Base-by-base conservation (phyloP, 2,329 filamentous ascomycete genomes). In the Aspergillus amoenus region DNA sequence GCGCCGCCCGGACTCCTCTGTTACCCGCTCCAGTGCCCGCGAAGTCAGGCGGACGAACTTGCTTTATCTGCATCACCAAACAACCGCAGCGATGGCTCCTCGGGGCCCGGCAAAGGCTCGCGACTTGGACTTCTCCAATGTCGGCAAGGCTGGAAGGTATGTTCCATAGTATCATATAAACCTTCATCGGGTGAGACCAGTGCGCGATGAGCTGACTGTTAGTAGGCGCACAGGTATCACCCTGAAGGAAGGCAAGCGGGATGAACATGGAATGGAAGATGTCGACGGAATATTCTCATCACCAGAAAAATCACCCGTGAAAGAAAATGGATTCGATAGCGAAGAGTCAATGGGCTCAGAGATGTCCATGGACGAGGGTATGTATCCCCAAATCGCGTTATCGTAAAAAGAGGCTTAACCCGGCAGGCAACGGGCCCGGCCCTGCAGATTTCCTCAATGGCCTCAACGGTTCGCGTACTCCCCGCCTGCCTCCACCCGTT, bases 201-300 rank as follows among this genome's bases (percentile, higher is more conserved):
- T 21, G 6, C 22, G 51, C n/a, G 15, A 15, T 40, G 34, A 13
- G 44, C 40, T 55, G 27, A 55, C 46, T 49, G 64, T 55, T 17
- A 51, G 49, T 65, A 97, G 93, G 66, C 95, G 96, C 82, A 99
- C 94, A 1, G 94, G 94, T 44, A 84, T 96, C 24, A 89, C 86
- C 1, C 76, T 97, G 32, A 85, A 86, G 67, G 91, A 96, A 55
- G 91, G 91, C 52, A 80, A 87, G 59, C 89, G 91, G 76, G 93
- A 97, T 76, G 92, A 95, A 72, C 82, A 96, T 81, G 94, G 93
- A 73, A 87, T 99, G 79, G 91, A 97, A 72, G 88, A 90, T 37
- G 83, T 96, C 57, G 90, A 93, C 37, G 85, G 86, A 64, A 85
- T 97, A 63, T 96, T 96, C 74, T 97, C 93, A 8, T 96, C 93